Base-by-base conservation (phyloP, 768 basidiomycete genomes). In the Mycena galericulata region DNA sequence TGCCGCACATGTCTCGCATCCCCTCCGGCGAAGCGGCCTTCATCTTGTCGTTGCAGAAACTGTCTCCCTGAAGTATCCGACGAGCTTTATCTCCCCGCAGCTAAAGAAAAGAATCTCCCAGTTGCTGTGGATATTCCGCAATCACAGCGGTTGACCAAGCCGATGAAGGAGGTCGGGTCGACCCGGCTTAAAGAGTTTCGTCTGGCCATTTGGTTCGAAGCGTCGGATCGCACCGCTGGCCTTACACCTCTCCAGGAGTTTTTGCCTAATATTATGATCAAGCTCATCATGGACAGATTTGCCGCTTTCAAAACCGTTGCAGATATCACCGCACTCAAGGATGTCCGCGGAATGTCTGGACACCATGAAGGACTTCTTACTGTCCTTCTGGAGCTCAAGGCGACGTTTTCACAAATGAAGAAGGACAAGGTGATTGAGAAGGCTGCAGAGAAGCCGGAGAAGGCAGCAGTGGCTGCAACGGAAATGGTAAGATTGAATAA, bases 71-170 rank as follows among this genome's bases (percentile, higher is more conserved):
- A 54, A 30, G 30, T 24, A 0, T 41, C 43, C 9, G 8, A 12
- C 11, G 62, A 64, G 53, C 30, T 64, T 0, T 64, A 64, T 38
- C 7, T 17, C 10, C 62, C 45, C 10, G 24, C 7, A 14, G n/a
- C 41, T 1, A 64, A 64, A 43, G 15, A 11, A 3, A 64, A 64
- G 18, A 54, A 64, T n/a, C n/a, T n/a, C n/a, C n/a, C n/a, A 54
- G 22, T 32, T 12, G 4, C 53, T 0, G 32, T 30, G 1, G 62
- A 55, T n/a, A 64, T 64, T 36, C 62, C 62, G 3, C 41, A 45
- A n/a, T 9, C 14, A 1, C 29, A 56, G 27, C 62, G 53, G 29
- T 18, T 64, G 29, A 63, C 62, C 2, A 63, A 63, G 45, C 12
- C 12, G 2, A 63, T 63, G 62, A 63, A 63, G 41, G 40, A 29